Evolutionary conservation across 257 asterid species (phyloP), one percentile per base, ranked within the genome.

Genomic region (Echium plantagineum): DNA sequence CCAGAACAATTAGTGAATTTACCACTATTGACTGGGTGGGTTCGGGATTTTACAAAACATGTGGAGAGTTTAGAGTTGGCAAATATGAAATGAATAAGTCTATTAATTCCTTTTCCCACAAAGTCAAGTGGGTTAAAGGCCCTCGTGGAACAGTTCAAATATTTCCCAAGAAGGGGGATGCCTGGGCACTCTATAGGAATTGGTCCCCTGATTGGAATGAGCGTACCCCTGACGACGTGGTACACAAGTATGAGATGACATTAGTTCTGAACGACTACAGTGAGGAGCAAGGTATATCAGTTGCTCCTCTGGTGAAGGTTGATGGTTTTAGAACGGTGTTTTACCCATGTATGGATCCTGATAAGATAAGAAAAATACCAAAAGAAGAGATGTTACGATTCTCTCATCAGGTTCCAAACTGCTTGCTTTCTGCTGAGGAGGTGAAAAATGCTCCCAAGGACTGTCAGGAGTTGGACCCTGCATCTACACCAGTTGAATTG

Each of bases 381-480:
- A 83, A 70, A 65, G 85, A 76, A 80, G 96, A 87, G 66, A 85
- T 87, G 83, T 72, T 87, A 26, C 78, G 90, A 17, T 81, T 87
- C 63, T 87, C 96, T 38, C 96, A 87, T 62, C 73, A 66, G 74
- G 93, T 85, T 58, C 93, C 96, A 2, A 38, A 63, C 42, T 77
- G 76, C 72, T 48, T 67, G 75, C 96, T 87, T 30, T 70, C 85
- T 0, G 78, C 86, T 26, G 60, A 69, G 55, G 91, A 87, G 75
- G 94, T 78, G 57, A 60, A 22, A 53, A 69, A 79, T 63, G 75
- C 81, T 22, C 96, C 93, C 5, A 67, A 76, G 63, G 89, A 84
- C 71, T 81, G 74, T 70, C 69, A 81, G 72, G 96, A 87, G 87
- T 82, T 87, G 52, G 96, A 87, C 68, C 91, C 96, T 15, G 96